Evolutionary conservation across 345 rosid species (phyloP), one percentile per base, ranked within the genome.

Genomic region (Lepidium sativum): DNA sequence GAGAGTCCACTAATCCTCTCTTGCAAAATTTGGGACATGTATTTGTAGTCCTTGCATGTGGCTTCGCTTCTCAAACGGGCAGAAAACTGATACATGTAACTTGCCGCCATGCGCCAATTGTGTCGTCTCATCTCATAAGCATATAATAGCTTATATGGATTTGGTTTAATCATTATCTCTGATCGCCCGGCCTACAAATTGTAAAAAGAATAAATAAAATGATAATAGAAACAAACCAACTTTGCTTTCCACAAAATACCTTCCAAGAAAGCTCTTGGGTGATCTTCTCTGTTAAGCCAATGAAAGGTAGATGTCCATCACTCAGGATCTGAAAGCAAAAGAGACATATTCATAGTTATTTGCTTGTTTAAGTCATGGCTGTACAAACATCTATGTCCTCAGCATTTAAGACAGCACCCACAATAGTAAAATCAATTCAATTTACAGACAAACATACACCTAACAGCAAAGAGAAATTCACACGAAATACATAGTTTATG

Each of bases 241-340:
- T 48, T 16, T 65, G 20, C 14, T 43, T 62, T 56, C 63, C 12
- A 78, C 50, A 60, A 52, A 40, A 53, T 76, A 94, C 99, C 99
- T 94, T 94, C 99, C 99, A 87, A 27, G 76, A 86, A 72, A 94
- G 97, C 81, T 90, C 97, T 69, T 49, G 87, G 76, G 86, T 96
- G 70, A 94, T 81, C 80, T 94, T 90, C 69, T 90, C 99, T 3
- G 83, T 78, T 70, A 90, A 81, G 74, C 97, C 97, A 68, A 80
- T 79, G 59, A 86, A 90, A 20, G 99, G 99, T 67, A 94, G 76
- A 62, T 84, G 86, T 73, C 95, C 96, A 74, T 85, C 85, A 74
- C 90, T 82, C 59, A 94, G 87, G 54, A 84, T 74, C 99, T 87
- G 80, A 44, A 73, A 60, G 10, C 73, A 67, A 60, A 10, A 54